Evolutionary conservation across 768 basidiomycete genomes (phyloP), one percentile per base, ranked within the genome.

Genomic region (Xanthoconium stramineum): DNA sequence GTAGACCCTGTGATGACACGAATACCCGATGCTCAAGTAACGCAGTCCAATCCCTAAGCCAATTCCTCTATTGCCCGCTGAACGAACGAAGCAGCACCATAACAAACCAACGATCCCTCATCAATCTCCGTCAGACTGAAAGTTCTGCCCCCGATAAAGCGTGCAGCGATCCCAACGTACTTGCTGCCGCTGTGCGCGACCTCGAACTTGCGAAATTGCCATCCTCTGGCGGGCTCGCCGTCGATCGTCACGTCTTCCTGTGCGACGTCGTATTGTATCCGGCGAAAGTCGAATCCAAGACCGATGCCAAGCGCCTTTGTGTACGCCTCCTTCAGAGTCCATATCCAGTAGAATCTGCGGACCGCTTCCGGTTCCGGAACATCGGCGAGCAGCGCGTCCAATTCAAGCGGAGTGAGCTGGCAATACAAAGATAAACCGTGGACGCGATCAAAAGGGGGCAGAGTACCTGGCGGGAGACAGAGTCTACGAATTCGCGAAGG

Each of bases 311-410:
- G 78, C 3, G 91, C 89, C 72, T 94, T 95, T 7, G 89, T 91
- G 69, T 93, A 94, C 5, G 93, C 91, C 69, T 95, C 92, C 72
- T 95, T 95, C 67, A 91, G 72, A 8, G 93, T 93, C 92, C 92
- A 94, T 60, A 91, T 82, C 78, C 86, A 86, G 65, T 88, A 91
- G 69, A 94, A 88, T 15, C 76, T 74, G 43, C 76, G 74, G n/a
- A 89, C 71, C 3, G 78, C 80, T 57, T 86, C 83, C 9, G 72
- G 66, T 55, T 78, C 69, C 29, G 81, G 69, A 8, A 78, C 64
- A 11, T 76, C 73, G 17, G 74, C 68, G 14, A 73, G 64, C 43
- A 78, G 58, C 6, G 65, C 40, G 6, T 48, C 53, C 52, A 62
- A 69, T 58, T 82, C 80, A 19, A 62, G 57, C 2, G 65, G 52